Conservation (phyloP, 495 filamentous ascomycete species). For the Ascodesmis nigricans region DNA sequence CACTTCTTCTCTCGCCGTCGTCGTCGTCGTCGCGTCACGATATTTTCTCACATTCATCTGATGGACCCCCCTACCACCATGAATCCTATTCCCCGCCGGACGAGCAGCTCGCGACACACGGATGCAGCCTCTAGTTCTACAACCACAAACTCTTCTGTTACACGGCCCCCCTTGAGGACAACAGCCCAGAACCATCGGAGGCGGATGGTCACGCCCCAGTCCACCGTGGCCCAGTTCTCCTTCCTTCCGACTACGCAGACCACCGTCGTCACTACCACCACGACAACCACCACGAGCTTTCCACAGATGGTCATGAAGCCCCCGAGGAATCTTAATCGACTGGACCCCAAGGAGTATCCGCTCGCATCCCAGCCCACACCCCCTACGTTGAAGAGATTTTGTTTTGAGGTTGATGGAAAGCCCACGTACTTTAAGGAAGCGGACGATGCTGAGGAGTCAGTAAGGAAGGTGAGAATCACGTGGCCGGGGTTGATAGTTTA, state of each 20-base stretch:
- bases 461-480: conserved; percentile 33
- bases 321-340: conserved; percentile 45
- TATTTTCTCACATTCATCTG: no score
- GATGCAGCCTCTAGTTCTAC: no score
- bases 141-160: no score
- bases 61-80: no score
- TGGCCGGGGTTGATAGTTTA: background rate
- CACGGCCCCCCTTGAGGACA: no score
- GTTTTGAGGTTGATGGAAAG: conserved; percentile 45
- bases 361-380: conserved; percentile 66
- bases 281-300: conserved; percentile 73
- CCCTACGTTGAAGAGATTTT: conserved; percentile 44
- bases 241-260: conserved; percentile 52
- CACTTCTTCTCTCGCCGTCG: no score
- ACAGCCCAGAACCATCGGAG: no score
- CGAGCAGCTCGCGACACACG: no score
- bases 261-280: conserved; percentile 77
- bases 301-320: conserved; percentile 61
- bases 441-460: conserved; percentile 32
- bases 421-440: conserved; percentile 46
- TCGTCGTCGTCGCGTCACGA: no score
- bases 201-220: conserved; percentile 15
- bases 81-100: no score
- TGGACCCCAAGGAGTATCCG: conserved; percentile 78
- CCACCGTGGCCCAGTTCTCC: conserved; percentile 38